phyloP scores from a whole-genome alignment of 805 yeast genomes.

The Brettanomyces naardenensis region DNA sequence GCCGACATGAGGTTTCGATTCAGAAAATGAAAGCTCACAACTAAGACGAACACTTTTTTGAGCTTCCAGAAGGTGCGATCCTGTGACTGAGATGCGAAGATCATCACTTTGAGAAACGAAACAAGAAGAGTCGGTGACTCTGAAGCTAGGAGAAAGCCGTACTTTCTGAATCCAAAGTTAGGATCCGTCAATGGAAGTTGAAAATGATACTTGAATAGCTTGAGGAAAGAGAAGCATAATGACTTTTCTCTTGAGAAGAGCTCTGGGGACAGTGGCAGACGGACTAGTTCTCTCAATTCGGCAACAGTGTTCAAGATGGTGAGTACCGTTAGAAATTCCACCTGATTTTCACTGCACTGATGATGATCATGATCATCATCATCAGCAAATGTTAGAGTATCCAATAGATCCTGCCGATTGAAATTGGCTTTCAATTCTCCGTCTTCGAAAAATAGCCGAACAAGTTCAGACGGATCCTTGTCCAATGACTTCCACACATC shows the following conservation, averaged over 20 bases:
- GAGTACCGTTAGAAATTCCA: constrained; percentile 21
- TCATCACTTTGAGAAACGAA: constrained; percentile 10
- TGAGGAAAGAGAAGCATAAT: constrained; percentile 12
- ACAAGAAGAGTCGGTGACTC: constrained; percentile 4
- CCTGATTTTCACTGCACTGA: constrained; percentile 11
- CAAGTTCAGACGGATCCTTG: neutral
- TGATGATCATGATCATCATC: neutral
- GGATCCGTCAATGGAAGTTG: constrained; percentile 16
- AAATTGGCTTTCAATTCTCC: neutral
- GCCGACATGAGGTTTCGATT: constrained; percentile 11
- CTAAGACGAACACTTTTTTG: constrained; percentile 13
- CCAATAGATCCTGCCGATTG: neutral
- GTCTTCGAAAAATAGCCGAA: neutral
- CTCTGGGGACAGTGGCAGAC: constrained; percentile 7
- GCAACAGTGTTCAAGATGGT: constrained; percentile 14
- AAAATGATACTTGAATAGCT: constrained; percentile 20
- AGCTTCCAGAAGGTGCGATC: constrained; percentile 7
- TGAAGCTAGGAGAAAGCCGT: constrained; percentile 14
- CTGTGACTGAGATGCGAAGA: neutral
- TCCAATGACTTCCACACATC: neutral
- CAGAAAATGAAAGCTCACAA: constrained; percentile 16
- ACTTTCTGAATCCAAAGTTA: constrained; percentile 21
- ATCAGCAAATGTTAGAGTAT: too few relatives aligned
- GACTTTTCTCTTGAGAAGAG: constrained; percentile 8
- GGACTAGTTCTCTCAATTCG: constrained; percentile 10